Base-by-base conservation (phyloP, 1,139 yeast species). In the Schizosaccharomyces versatilis region DNA sequence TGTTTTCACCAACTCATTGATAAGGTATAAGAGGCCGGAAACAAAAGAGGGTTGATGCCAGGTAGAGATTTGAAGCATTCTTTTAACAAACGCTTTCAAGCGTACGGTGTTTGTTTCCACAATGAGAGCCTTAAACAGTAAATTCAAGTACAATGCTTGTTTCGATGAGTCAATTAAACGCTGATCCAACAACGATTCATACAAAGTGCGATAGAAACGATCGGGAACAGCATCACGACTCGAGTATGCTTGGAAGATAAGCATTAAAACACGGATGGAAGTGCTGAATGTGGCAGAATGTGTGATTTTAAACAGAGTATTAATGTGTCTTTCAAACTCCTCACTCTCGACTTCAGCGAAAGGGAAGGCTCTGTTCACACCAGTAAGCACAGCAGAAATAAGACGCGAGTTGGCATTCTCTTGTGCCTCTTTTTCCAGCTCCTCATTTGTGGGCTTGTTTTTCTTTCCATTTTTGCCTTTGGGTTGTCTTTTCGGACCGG, bases 341-440 rank as follows among this genome's bases (percentile, higher is more conserved):
- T 79, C 79, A 54, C 78, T 73, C 7, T 94, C 83, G 57, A 93
- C 72, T 59, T 78, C 75, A 1, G 95, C 80, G 66, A 84, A 90
- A 57, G 98, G 97, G 73, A 84, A 88, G 0, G 98, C 93, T 69
- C 99, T 82, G 67, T 93, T 93, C 59, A 90, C 77, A 60, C 99
- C 99, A 1, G 98, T 86, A 60, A 90, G 76, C 58, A 93, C 76
- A 19, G 95, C 96, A 41, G 95, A 81, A 62, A 88, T 85, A 62
- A 90, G 71, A 64, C 84, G 84, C 49, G 94, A 76, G 63, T 80
- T 83, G 64, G 81, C 84, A 64, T 90, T 97, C 65, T 85, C 95
- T 36, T 57, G 55, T 14, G 85, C 73, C 66, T 84, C 84, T 53
- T 72, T 78, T 54, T 71, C 76, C 52, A 70, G 72, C 65, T 53